Evolutionary conservation across 2,329 filamentous ascomycete genomes (phyloP).

Genomic region (Ophiocordyceps camponoti-leonardi): DNA sequence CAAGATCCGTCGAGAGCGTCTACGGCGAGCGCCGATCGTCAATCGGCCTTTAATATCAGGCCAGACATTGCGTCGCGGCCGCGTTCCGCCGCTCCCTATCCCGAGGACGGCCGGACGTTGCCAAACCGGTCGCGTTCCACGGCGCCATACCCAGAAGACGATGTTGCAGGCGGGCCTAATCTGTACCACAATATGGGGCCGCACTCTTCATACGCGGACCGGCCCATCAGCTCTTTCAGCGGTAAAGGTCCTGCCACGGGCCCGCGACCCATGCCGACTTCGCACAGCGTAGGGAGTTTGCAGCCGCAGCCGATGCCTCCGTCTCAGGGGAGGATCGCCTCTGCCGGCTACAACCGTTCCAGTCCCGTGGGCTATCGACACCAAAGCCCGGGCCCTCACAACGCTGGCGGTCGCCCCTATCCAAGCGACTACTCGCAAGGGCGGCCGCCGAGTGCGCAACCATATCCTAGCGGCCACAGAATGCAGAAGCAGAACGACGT

Average conservation of each 20-base stretch:
- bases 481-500: slow-evolving; percentile 1
- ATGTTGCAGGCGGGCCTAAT: slow-evolving; percentile 16
- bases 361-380: slow-evolving; percentile 22
- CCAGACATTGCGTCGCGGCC: slow-evolving; percentile 25
- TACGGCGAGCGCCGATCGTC: slow-evolving; percentile 18
- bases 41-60: slow-evolving; percentile 34
- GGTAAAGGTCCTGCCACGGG: slow-evolving; percentile 27
- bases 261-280: slow-evolving; percentile 19
- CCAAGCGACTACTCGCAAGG: slow-evolving; percentile 7
- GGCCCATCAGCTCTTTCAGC: slow-evolving; percentile 34
- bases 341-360: slow-evolving; percentile 27
- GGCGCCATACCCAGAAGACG: slow-evolving; percentile 37
- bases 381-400: slow-evolving; percentile 17
- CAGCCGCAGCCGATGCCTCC: slow-evolving; percentile 16
- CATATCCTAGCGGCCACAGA: slow-evolving; percentile 5
- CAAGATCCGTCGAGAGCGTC: slow-evolving; percentile 28
- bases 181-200: slow-evolving; percentile 28
- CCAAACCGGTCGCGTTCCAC: slow-evolving; percentile 27
- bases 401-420: slow-evolving; percentile 5
- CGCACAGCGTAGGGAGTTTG: slow-evolving; percentile 29
- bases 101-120: slow-evolving; percentile 45
- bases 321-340: slow-evolving; percentile 24
- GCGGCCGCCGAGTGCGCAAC: slow-evolving; percentile 11
- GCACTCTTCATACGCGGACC: slow-evolving; percentile 30
- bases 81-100: slow-evolving; percentile 50